A percentile compares a stretch with the other conserved stretches of the same genome.
Conservation (phyloP, 192 early-diverging fungal species). For the Linnemannia schmuckeri region DNA sequence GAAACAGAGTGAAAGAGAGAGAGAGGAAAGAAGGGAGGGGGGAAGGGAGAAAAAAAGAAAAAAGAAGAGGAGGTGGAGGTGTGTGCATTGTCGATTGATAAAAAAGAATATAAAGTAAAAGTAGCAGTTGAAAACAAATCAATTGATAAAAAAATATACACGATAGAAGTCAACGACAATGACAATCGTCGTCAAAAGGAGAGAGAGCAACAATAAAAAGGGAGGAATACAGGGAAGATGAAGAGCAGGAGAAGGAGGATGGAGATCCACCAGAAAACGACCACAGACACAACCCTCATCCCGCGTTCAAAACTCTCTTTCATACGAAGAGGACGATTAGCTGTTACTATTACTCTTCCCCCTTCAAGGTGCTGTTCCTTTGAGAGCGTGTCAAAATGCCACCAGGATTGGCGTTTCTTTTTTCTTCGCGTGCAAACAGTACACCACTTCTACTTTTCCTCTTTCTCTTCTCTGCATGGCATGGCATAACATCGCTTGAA, state of each 20-base stretch:
- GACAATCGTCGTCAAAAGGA: neutral
- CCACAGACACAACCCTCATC: neutral
- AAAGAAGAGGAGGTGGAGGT: neutral
- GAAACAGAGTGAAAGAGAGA: neutral
- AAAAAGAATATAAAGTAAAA: neutral
- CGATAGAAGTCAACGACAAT: neutral
- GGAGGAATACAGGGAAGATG: too few relatives aligned
- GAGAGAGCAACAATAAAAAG: neutral
- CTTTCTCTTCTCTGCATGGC: neutral
- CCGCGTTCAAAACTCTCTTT: neutral
- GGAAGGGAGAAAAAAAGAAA: neutral
- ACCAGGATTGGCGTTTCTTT: too few relatives aligned
- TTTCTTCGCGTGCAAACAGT: too few relatives aligned
- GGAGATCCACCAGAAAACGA: neutral
- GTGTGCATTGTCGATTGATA: constrained; percentile 9
- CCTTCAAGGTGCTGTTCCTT: too few relatives aligned
- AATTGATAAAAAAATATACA: neutral
- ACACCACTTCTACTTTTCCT: neutral
- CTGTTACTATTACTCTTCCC: neutral
- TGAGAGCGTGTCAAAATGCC: too few relatives aligned
- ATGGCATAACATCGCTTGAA: neutral
- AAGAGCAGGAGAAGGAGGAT: neutral
- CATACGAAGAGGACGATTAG: neutral
- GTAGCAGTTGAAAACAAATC: neutral
- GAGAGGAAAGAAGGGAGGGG: neutral